phyloP scores from a whole-genome alignment of 139 green algal genomes.

The Yamagishiella unicocca region DNA sequence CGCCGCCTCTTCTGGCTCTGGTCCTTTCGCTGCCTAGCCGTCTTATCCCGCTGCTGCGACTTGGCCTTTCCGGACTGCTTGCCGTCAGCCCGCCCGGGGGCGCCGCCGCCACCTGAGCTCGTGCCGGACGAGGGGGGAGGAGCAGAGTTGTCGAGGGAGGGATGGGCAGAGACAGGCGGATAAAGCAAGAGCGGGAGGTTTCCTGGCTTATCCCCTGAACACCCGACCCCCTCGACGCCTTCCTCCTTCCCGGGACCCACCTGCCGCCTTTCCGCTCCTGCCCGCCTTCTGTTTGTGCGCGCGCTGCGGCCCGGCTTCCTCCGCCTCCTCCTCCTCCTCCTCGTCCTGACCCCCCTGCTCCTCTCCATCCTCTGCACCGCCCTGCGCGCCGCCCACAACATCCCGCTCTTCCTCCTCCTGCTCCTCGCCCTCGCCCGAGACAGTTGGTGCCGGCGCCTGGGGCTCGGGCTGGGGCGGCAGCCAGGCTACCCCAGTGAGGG shows the following conservation, averaged over 20 bases:
- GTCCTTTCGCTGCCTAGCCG: background rate
- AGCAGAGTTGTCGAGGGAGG: background rate
- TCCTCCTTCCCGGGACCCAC: background rate
- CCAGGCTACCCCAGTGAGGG: slow-evolving; percentile 64
- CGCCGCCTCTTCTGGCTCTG: background rate
- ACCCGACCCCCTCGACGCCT: background rate
- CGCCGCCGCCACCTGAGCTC: background rate
- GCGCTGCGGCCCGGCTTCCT: background rate
- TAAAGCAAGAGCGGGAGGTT: background rate
- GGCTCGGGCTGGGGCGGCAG: slow-evolving; percentile 6
- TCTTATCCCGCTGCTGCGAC: background rate
- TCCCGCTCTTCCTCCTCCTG: background rate
- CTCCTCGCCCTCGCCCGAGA: no score
- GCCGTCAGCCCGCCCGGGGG: background rate
- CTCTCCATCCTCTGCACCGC: background rate
- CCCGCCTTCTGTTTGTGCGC: background rate
- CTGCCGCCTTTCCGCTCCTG: background rate
- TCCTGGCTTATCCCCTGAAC: background rate
- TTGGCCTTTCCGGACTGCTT: background rate
- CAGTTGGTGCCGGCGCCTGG: no score
- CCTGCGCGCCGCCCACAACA: background rate
- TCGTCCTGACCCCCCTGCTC: background rate
- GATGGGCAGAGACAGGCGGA: background rate
- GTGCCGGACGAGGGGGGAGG: no score
- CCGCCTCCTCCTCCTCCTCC: background rate